Conservation (phyloP, 805 yeast species). For the Lipomyces orientalis region DNA sequence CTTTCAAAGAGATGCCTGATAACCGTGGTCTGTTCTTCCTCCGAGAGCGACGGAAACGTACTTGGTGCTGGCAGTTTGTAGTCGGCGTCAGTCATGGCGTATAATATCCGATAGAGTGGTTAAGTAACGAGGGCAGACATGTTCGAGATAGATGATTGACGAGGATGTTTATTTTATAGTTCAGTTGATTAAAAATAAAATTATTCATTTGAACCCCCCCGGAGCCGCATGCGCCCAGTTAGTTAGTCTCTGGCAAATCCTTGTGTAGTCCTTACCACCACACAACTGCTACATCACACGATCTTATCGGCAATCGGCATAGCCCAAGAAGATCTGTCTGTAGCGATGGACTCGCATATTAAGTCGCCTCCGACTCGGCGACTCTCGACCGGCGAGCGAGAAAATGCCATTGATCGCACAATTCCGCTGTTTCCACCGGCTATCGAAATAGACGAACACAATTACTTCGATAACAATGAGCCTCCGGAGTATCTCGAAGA, state of each 20-base stretch:
- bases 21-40: constrained; percentile 47
- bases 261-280: no score
- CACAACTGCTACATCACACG: neutral
- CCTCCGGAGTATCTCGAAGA: constrained; percentile 77
- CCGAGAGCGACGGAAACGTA: constrained; percentile 21
- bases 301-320: neutral
- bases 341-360: constrained; percentile 6
- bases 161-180: no score
- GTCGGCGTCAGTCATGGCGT: neutral
- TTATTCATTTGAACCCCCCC: neutral
- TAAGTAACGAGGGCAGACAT: neutral
- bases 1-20: constrained; percentile 70
- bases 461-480: constrained; percentile 71
- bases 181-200: neutral
- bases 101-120: neutral
- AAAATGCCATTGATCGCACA: constrained; percentile 74
- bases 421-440: constrained; percentile 83
- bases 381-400: constrained; percentile 36
- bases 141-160: neutral
- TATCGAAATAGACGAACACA: constrained; percentile 67
- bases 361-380: constrained; percentile 30
- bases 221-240: no score
- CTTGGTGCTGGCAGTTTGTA: constrained; percentile 34
- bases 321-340: neutral
- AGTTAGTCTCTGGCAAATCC: no score